Evolutionary conservation across 768 basidiomycete species (phyloP).

Genomic region (Hericium rajendrae): DNA sequence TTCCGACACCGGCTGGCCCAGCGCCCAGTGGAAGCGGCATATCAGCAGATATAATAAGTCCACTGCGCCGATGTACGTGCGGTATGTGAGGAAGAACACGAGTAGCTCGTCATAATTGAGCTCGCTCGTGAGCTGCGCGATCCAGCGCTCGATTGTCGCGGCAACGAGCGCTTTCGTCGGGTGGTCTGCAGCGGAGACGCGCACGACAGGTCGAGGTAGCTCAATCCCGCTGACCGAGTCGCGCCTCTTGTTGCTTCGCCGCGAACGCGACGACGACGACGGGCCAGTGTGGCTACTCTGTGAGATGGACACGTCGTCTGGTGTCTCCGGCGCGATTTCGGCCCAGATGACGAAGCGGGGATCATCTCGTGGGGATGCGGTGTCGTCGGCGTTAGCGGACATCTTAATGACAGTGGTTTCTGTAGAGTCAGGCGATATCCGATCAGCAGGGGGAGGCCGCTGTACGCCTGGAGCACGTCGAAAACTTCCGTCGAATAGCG

Average conservation of each 20-base stretch:
- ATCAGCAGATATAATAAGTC: conserved; percentile 79
- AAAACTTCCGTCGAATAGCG: conserved; percentile 70
- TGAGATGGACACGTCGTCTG: conserved; percentile 9
- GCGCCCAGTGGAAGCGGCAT: conserved; percentile 84
- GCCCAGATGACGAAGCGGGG: conserved; percentile 93
- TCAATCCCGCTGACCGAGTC: background rate
- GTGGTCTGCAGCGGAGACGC: conserved; percentile 20
- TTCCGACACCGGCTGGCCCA: conserved; percentile 37
- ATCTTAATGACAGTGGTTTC: conserved; percentile 66
- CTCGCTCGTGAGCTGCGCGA: conserved; percentile 82
- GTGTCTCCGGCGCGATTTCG: conserved; percentile 18
- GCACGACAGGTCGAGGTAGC: conserved; percentile 2
- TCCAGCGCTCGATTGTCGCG: conserved; percentile 89
- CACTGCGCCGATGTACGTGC: conserved; percentile 70
- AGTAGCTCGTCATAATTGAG: conserved; percentile 81
- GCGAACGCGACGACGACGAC: background rate
- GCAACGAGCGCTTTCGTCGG: conserved; percentile 59
- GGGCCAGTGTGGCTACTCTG: background rate
- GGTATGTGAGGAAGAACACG: conserved; percentile 88
- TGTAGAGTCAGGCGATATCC: conserved; percentile 42
- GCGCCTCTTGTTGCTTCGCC: conserved; percentile 5
- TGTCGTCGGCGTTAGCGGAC: conserved; percentile 55
- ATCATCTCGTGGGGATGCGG: conserved; percentile 71
- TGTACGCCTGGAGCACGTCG: conserved; percentile 72
- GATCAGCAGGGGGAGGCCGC: conserved; percentile 65